Evolutionary conservation across 495 filamentous ascomycete genomes (phyloP), one percentile per base, ranked within the genome.

Genomic region (Aspergillus haitiensis): DNA sequence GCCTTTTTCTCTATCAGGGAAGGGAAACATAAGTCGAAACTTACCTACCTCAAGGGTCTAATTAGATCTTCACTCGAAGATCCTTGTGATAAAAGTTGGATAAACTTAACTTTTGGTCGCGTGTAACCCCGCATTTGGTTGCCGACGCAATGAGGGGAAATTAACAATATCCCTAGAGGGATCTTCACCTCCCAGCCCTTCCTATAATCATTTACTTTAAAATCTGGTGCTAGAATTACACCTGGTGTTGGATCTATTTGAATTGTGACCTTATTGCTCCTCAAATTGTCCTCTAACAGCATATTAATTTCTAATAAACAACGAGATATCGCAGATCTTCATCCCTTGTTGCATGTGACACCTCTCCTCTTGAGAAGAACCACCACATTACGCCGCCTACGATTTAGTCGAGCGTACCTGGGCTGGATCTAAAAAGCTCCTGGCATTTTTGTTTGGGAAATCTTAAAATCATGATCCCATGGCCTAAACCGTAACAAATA

Each of bases 271-370:
- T 47, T 7, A 18, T 47, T 9, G 21, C 6, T 4, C 4, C 21
- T 21, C 15, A 21, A 47, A 18, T 21, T 15, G 27, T 47, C 5
- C 21, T 27, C 21, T 27, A 47, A 18, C 6, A 18, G 15, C 37
- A 9, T 7, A 3, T 1, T 8, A 7, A 47, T 18, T 15, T 18
- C 44, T 11, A 18, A 8, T 9, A 2, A 27, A 27, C 21, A 27
- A 27, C 44, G 15, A 18, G 4, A 66, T 52, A 55, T 57, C 52
- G 13, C 21, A 18, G 13, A 18, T 48, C 35, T 18, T 47, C 55
- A 56, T 51, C 55, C 55, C 55, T 58, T 58, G 35, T 35, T 58
- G 46, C 55, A 57, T 37, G 50, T 16, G 31, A 36, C 32, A 18
- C 32, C 32, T 16, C 50, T 46, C 12, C 42, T 46, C 42, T 46